Conservation (phyloP, 805 yeast species). For the Saccharomycodes ludwigii region DNA sequence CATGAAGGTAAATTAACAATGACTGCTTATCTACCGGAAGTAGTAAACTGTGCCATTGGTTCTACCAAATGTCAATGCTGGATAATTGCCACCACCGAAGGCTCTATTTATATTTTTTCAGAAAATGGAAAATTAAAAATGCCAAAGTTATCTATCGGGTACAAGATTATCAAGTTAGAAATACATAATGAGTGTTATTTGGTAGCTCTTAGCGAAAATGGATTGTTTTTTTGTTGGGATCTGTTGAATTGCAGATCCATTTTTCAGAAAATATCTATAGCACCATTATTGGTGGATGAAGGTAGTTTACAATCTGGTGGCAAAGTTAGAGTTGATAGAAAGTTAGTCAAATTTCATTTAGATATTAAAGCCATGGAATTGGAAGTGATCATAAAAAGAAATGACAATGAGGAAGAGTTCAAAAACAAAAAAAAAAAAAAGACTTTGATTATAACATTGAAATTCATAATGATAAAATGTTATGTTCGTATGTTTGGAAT, state of each 20-base stretch:
- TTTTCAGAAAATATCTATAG: constrained; percentile 16
- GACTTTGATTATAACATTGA: too few species aligned
- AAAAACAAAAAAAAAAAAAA: too few species aligned
- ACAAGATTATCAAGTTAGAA: constrained; percentile 34
- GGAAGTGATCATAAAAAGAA: too few species aligned
- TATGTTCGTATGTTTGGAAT: too few species aligned
- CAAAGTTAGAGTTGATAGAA: constrained; percentile 18
- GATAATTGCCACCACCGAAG: constrained; percentile 30
- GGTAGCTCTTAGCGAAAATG: constrained; percentile 47
- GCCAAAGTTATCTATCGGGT: constrained; percentile 33
- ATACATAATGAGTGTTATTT: constrained; percentile 25
- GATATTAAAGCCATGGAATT: constrained; percentile 3
- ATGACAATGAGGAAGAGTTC: too few species aligned
- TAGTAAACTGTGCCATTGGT: constrained; percentile 29
- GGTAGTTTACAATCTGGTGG: constrained; percentile 9
- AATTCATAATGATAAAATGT: too few species aligned
- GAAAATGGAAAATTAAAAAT: constrained; percentile 23
- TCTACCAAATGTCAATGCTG: constrained; percentile 34
- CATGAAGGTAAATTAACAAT: constrained; percentile 24
- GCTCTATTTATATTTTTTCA: constrained; percentile 24
- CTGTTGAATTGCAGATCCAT: constrained; percentile 10
- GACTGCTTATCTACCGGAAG: constrained; percentile 31
- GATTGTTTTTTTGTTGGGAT: constrained; percentile 32
- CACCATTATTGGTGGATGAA: constrained; percentile 17
- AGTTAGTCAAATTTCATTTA: constrained; percentile 10